A percentile compares a stretch with the other conserved stretches of the same genome.
Conservation (phyloP, 371 early-diverging fungal species). For the Phascolomyces articulosus region DNA sequence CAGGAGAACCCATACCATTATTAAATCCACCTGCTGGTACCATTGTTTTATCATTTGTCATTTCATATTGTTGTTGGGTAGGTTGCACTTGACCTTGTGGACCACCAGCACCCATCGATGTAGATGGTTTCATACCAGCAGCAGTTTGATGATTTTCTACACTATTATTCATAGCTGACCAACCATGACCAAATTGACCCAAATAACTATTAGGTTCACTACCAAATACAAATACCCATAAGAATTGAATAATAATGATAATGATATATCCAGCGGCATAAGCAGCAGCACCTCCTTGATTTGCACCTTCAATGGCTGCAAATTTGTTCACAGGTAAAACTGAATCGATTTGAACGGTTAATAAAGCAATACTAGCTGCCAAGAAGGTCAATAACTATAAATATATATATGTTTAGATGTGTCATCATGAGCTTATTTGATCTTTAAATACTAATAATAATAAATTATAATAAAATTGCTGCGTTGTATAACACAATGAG, state of each 20-base stretch:
- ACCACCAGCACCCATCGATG: constrained; percentile 3
- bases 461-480: too few relatives aligned
- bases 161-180: constrained; percentile 23
- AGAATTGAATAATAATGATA: constrained; percentile 43
- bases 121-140: constrained; percentile 2
- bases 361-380: constrained; percentile 38
- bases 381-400: constrained; percentile 47
- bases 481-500: too few relatives aligned
- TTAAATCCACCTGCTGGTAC: constrained; percentile 9
- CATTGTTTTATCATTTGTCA: constrained; percentile 34
- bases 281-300: constrained; percentile 26
- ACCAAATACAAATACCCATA: constrained; percentile 52
- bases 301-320: background rate
- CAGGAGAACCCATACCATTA: background rate
- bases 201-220: constrained; percentile 44
- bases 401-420: background rate
- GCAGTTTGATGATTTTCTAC: constrained; percentile 20
- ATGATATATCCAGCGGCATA: constrained; percentile 46
- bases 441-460: background rate
- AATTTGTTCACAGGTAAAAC: constrained; percentile 14
- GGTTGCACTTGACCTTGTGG: background rate
- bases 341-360: constrained; percentile 34
- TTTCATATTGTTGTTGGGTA: constrained; percentile 20
- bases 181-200: constrained; percentile 27
- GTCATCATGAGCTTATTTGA: background rate